phyloP scores from a whole-genome alignment of 306 rosid genomes.

The Fagus sylvatica region DNA sequence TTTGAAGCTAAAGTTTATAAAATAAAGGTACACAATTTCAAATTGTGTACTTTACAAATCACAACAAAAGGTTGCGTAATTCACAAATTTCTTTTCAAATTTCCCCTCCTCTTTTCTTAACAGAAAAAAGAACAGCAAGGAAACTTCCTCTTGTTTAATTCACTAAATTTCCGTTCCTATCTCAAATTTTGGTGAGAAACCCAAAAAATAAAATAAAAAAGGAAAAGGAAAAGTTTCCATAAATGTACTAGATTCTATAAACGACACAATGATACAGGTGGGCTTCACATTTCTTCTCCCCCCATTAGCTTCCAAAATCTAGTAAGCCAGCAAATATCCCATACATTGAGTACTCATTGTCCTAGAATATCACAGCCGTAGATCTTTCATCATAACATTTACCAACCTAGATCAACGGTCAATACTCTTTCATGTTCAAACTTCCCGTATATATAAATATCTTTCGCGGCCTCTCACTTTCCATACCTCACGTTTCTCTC shows the following conservation, averaged over 20 bases:
- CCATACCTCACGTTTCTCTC: background rate
- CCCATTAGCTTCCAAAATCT: slow-evolving; percentile 8
- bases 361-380: slow-evolving; percentile 6
- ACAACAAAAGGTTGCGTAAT: too few species aligned
- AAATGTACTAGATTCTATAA: background rate
- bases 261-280: slow-evolving; percentile 50
- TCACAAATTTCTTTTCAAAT: too few species aligned
- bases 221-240: background rate
- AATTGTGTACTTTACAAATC: background rate
- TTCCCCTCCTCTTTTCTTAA: too few species aligned
- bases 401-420: slow-evolving; percentile 18
- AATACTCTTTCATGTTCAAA: background rate
- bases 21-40: background rate
- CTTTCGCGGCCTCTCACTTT: slow-evolving; percentile 14
- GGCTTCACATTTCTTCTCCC: slow-evolving; percentile 14
- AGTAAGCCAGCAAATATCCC: background rate
- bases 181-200: background rate
- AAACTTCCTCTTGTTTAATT: background rate
- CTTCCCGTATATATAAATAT: slow-evolving; percentile 5
- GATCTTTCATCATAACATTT: background rate
- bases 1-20: too few species aligned
- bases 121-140: too few species aligned
- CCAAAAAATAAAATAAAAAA: background rate
- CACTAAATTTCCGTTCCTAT: background rate
- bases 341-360: background rate